Evolutionary conservation across 2,329 filamentous ascomycete genomes (phyloP).

Genomic region (Diplocarpon rosae): DNA sequence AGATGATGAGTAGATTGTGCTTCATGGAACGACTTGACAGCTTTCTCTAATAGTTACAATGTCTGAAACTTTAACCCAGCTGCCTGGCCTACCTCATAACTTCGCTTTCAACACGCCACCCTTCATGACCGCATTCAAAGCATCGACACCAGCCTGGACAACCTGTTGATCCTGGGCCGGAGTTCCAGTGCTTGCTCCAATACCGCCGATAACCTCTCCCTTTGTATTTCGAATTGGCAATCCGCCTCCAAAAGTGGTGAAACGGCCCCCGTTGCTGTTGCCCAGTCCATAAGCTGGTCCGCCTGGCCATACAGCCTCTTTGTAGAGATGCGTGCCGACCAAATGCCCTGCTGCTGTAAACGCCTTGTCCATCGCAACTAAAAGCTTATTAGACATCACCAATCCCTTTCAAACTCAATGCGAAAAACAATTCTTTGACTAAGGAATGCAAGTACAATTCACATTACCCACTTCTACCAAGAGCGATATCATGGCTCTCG

Average conservation of each 20-base stretch:
- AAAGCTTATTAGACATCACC: background rate
- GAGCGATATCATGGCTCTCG: background rate
- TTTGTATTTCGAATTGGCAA: conserved; percentile 36
- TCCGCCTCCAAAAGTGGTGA: conserved; percentile 42
- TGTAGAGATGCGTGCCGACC: conserved; percentile 39
- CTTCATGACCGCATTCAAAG: conserved; percentile 26
- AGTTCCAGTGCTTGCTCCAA: conserved; percentile 43
- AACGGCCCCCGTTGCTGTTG: conserved; percentile 40
- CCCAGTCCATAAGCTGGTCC: conserved; percentile 40
- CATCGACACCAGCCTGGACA: conserved; percentile 40
- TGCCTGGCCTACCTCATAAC: conserved; percentile 23
- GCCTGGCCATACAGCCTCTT: conserved; percentile 41
- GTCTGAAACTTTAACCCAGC: background rate
- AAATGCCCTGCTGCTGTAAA: conserved; percentile 46
- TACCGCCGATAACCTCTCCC: conserved; percentile 39
- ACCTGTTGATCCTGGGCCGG: conserved; percentile 43
- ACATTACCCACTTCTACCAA: background rate
- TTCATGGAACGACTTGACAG: too few relatives aligned
- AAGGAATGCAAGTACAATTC: conserved; percentile 1
- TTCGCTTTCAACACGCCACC: conserved; percentile 31
- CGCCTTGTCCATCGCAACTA: conserved; percentile 32
- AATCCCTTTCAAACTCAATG: background rate
- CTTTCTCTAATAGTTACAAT: too few relatives aligned
- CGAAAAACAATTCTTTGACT: background rate
- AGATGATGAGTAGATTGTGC: too few relatives aligned